phyloP scores from a whole-genome alignment of 1,284 basidiomycete species.

The Thecaphora thlaspeos region DNA sequence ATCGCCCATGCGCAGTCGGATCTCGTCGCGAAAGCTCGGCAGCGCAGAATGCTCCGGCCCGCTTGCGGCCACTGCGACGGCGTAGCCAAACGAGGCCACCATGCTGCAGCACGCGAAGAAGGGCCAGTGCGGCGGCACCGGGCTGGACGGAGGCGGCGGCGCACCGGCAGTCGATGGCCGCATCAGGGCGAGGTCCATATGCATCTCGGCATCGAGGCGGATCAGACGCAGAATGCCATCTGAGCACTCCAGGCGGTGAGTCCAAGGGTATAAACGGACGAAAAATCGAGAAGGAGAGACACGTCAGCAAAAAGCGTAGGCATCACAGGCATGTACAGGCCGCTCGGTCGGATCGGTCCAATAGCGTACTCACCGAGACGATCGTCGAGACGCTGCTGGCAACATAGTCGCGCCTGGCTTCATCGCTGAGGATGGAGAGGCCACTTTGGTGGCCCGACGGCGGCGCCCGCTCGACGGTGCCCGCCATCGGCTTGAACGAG shows the following conservation, averaged over 20 bases:
- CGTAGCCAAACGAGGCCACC: slow-evolving; percentile 13
- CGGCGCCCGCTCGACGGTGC: not conserved
- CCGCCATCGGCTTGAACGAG: slow-evolving; percentile 4
- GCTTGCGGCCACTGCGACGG: slow-evolving; percentile 12
- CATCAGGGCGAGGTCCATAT: not conserved
- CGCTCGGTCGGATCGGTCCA: no score
- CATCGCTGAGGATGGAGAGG: slow-evolving; percentile 2
- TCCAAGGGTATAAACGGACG: no score
- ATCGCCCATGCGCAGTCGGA: slow-evolving; percentile 3
- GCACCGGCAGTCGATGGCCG: not conserved
- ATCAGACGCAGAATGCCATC: slow-evolving; percentile 13
- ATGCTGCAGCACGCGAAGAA: slow-evolving; percentile 14
- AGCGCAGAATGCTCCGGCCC: slow-evolving; percentile 7
- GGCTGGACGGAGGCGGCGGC: not conserved
- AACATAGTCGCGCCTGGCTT: not conserved
- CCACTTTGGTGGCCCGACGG: not conserved
- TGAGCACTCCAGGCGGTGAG: slow-evolving; percentile 1
- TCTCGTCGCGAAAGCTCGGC: slow-evolving; percentile 9
- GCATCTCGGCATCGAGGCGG: slow-evolving; percentile 6
- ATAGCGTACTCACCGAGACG: slow-evolving; percentile 2
- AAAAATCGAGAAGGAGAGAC: no score
- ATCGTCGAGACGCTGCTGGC: slow-evolving; percentile 9
- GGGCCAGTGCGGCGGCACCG: slow-evolving; percentile 9
- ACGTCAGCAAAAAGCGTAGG: no score
- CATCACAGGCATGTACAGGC: no score